Evolutionary conservation across 495 filamentous ascomycete species (phyloP).

Genomic region (Lepraria neglecta): DNA sequence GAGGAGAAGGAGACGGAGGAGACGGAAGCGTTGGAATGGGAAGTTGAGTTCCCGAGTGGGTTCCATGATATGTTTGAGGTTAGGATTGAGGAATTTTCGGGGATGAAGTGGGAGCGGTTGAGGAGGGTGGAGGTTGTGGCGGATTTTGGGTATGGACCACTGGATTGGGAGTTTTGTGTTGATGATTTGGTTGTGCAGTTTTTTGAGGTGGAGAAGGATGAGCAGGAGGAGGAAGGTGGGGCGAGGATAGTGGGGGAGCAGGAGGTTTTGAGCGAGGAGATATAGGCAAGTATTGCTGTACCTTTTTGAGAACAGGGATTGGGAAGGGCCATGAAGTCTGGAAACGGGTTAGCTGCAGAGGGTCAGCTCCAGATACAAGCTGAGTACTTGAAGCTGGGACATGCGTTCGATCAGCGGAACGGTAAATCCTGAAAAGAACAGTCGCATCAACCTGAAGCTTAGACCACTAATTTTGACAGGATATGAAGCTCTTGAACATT

Average conservation of each 20-base stretch:
- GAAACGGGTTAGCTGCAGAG: not conserved
- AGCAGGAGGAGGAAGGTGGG: not conserved
- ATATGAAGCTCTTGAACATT: not conserved
- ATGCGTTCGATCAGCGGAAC: no score
- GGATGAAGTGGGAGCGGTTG: constrained; percentile 27
- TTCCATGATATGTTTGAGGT: constrained; percentile 27
- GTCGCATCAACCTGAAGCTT: no score
- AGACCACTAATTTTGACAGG: no score
- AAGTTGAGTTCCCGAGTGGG: constrained; percentile 17
- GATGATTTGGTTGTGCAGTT: constrained; percentile 32
- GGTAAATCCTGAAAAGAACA: no score
- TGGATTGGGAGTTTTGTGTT: constrained; percentile 37
- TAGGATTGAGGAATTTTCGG: constrained; percentile 27
- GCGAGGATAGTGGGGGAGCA: not conserved
- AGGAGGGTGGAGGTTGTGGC: constrained; percentile 29
- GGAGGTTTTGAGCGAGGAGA: not conserved
- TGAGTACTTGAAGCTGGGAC: no score
- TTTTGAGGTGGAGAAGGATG: not conserved
- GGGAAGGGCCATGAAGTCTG: not conserved
- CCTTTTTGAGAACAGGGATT: not conserved
- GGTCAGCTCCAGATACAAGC: no score
- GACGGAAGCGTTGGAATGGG: constrained; percentile 10
- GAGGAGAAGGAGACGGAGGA: not conserved
- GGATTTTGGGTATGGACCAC: constrained; percentile 24
- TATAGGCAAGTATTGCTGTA: not conserved